These are phyloP conservation scores for Fallopia convolvulus DNA, from an alignment of 148 eudicot genomes.

Conservation along the genomic window DNA sequence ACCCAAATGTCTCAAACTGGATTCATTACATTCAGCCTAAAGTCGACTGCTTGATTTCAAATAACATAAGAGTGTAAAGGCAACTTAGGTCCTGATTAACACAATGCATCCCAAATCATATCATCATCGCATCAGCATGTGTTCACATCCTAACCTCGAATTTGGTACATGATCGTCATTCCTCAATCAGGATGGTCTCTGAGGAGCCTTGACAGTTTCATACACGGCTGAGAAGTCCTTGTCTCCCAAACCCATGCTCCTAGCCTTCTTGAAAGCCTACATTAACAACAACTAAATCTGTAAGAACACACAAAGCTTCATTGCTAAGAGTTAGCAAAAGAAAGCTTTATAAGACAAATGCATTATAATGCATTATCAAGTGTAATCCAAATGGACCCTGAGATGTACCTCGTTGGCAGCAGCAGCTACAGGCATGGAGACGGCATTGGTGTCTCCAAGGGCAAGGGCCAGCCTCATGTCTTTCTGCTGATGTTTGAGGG, in stretches of 20 bases:
- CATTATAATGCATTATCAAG: neutral
- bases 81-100: neutral
- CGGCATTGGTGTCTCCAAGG: slow-evolving; percentile 83
- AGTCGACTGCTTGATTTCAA: neutral
- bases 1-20: neutral
- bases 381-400: neutral
- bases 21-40: neutral
- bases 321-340: neutral
- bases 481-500: slow-evolving; percentile 96
- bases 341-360: neutral
- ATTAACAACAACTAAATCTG: neutral
- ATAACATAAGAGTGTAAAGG: neutral
- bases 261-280: slow-evolving; percentile 87
- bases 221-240: slow-evolving; percentile 89
- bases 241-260: slow-evolving; percentile 85
- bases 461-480: slow-evolving; percentile 98
- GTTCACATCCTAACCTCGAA: neutral
- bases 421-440: slow-evolving; percentile 95
- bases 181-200: slow-evolving; percentile 26
- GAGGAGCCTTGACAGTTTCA: slow-evolving; percentile 52
- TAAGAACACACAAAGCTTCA: neutral
- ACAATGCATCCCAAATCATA: neutral
- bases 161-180: slow-evolving; percentile 1
- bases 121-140: neutral
- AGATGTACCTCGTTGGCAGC: slow-evolving; percentile 85